phyloP scores from a whole-genome alignment of 2,329 filamentous ascomycete species.

The Penicillium sp. region DNA sequence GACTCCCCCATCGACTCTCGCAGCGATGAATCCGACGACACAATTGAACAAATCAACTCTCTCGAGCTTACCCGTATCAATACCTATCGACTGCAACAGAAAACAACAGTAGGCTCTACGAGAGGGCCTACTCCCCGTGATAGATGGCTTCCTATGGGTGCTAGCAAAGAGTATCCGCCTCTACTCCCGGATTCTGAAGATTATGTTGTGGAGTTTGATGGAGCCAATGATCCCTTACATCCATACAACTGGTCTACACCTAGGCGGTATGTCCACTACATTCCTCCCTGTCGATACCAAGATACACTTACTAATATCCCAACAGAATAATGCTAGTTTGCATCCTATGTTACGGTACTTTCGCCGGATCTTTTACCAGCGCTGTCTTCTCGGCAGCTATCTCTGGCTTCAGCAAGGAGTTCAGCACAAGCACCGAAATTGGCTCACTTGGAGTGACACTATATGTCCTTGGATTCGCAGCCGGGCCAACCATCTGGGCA shows the following conservation, averaged over 20 bases:
- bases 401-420: slow-evolving; percentile 55
- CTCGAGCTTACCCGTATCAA: slow-evolving; percentile 12
- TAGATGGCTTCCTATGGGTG: slow-evolving; percentile 30
- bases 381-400: slow-evolving; percentile 72
- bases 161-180: slow-evolving; percentile 53
- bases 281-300: neutral
- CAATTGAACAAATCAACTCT: slow-evolving; percentile 8
- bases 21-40: slow-evolving; percentile 11
- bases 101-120: slow-evolving; percentile 11
- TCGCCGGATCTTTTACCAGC: slow-evolving; percentile 41
- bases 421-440: slow-evolving; percentile 41
- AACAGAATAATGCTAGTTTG: slow-evolving; percentile 5
- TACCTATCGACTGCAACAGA: slow-evolving; percentile 11
- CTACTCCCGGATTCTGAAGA: slow-evolving; percentile 51
- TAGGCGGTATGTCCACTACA: slow-evolving; percentile 39
- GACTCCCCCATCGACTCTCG: slow-evolving; percentile 3
- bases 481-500: slow-evolving; percentile 58
- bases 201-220: slow-evolving; percentile 59
- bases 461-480: slow-evolving; percentile 50
- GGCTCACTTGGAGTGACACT: slow-evolving; percentile 44
- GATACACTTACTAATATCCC: neutral
- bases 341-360: slow-evolving; percentile 10
- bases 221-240: slow-evolving; percentile 52
- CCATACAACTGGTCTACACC: slow-evolving; percentile 53
- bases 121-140: slow-evolving; percentile 7